A percentile compares a stretch with the other conserved stretches of the same genome.
Conservation (phyloP, 2,329 filamentous ascomycete genomes). For the Emmonsiellopsis sp. region DNA sequence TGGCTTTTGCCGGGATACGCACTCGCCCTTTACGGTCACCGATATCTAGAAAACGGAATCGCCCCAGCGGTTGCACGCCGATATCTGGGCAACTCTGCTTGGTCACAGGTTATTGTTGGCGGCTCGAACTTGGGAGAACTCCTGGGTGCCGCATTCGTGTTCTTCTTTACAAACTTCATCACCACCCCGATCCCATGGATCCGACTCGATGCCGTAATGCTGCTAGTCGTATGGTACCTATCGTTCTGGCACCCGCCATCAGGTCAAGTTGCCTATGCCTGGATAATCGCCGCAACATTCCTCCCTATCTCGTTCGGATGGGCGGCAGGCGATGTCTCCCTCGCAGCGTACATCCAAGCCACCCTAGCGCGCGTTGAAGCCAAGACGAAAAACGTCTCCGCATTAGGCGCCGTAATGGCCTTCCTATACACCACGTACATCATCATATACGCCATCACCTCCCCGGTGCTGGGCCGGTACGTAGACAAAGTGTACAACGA, state of each 20-base stretch:
- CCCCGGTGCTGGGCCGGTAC: slow-evolving; percentile 38
- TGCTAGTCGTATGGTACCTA: slow-evolving; percentile 43
- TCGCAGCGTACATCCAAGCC: slow-evolving; percentile 44
- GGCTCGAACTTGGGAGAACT: slow-evolving; percentile 45
- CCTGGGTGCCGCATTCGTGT: slow-evolving; percentile 40
- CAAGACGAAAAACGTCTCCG: slow-evolving; percentile 38
- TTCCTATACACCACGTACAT: slow-evolving; percentile 45
- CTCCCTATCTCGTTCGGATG: slow-evolving; percentile 42
- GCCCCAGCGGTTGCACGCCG: slow-evolving; percentile 39
- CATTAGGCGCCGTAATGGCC: slow-evolving; percentile 44
- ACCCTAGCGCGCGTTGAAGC: slow-evolving; percentile 39
- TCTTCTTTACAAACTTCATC: slow-evolving; percentile 41
- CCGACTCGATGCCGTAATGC: slow-evolving; percentile 37
- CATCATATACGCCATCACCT: slow-evolving; percentile 38
- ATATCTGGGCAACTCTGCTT: slow-evolving; percentile 41
- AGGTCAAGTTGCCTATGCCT: slow-evolving; percentile 36
- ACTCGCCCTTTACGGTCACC: slow-evolving; percentile 41
- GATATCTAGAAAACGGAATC: slow-evolving; percentile 44
- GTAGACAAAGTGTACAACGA: slow-evolving; percentile 34
- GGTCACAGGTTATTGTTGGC: slow-evolving; percentile 43
- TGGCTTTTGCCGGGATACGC: slow-evolving; percentile 45
- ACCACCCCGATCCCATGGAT: slow-evolving; percentile 45
- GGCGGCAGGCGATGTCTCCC: slow-evolving; percentile 44
- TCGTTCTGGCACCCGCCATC: slow-evolving; percentile 37
- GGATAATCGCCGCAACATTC: slow-evolving; percentile 39